Evolutionary conservation across 2,329 filamentous ascomycete genomes (phyloP).

Genomic region (Curvularia hawaiiensis): DNA sequence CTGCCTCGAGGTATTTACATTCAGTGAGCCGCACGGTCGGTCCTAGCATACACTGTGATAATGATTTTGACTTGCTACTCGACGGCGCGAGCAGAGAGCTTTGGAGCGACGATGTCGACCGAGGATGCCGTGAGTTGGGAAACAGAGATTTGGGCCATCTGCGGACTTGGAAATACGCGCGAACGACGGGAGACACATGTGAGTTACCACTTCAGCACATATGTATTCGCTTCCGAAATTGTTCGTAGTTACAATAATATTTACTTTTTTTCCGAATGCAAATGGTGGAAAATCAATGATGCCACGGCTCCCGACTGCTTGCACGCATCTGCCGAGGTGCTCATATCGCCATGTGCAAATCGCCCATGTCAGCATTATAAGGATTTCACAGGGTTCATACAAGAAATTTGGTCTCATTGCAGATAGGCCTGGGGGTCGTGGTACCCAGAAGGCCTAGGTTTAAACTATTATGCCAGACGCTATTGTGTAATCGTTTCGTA

Average conservation of each 20-base stretch:
- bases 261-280: neutral
- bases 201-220: neutral
- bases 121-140: neutral
- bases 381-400: neutral
- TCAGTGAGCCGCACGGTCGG: neutral
- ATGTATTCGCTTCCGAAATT: neutral
- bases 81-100: neutral
- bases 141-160: neutral
- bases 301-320: neutral
- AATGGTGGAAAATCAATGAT: neutral
- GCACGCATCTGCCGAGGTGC: neutral
- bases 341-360: neutral
- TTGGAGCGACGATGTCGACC: neutral
- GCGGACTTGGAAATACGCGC: neutral
- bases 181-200: neutral
- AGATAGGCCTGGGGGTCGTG: neutral
- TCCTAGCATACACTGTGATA: neutral
- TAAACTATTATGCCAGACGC: neutral
- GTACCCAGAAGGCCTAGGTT: neutral
- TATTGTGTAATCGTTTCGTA: neutral
- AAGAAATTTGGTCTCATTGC: neutral
- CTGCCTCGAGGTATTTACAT: slow-evolving; percentile 5
- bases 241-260: neutral
- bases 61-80: slow-evolving; percentile 3
- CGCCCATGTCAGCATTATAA: neutral